phyloP scores from a whole-genome alignment of 1,284 basidiomycete species.

The Rhodotorula sp. region DNA sequence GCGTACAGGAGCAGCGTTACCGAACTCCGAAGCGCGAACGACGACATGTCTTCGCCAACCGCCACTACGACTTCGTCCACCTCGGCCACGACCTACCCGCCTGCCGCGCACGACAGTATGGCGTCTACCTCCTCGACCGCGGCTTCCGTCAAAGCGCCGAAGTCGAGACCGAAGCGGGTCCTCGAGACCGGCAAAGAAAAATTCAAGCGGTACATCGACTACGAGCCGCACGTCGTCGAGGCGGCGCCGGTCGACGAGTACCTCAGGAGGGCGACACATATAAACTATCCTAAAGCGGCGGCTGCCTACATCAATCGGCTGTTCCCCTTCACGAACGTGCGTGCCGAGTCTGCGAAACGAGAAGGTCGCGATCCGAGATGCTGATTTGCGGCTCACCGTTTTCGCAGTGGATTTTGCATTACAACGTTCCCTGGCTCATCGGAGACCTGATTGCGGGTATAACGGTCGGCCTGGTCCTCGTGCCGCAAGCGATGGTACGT shows the following conservation, averaged over 20 bases:
- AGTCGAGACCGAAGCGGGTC: not conserved
- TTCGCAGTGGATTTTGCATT: not conserved
- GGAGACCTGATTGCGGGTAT: slow-evolving; percentile 51
- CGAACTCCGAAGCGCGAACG: too few relatives aligned
- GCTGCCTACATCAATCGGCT: slow-evolving; percentile 45
- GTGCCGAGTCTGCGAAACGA: not conserved
- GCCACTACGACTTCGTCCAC: not conserved
- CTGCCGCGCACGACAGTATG: too few relatives aligned
- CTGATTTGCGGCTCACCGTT: too few relatives aligned
- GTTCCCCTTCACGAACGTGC: slow-evolving; percentile 51
- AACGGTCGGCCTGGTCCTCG: slow-evolving; percentile 48
- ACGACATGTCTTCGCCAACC: not conserved
- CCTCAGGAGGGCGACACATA: not conserved
- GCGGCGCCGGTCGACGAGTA: slow-evolving; percentile 22
- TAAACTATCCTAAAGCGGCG: not conserved
- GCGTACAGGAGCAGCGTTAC: too few relatives aligned
- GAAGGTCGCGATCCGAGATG: too few relatives aligned
- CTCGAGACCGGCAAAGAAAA: not conserved
- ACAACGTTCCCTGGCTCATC: slow-evolving; percentile 15
- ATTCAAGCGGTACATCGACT: slow-evolving; percentile 10
- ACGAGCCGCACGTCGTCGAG: slow-evolving; percentile 24
- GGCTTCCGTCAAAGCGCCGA: not conserved
- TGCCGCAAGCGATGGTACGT: slow-evolving; percentile 33
- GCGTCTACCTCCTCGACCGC: too few relatives aligned
- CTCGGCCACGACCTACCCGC: not conserved